A percentile compares a stretch with the other conserved stretches of the same genome.
Conservation (phyloP, 2,329 filamentous ascomycete species). For the Colletotrichum sp. region DNA sequence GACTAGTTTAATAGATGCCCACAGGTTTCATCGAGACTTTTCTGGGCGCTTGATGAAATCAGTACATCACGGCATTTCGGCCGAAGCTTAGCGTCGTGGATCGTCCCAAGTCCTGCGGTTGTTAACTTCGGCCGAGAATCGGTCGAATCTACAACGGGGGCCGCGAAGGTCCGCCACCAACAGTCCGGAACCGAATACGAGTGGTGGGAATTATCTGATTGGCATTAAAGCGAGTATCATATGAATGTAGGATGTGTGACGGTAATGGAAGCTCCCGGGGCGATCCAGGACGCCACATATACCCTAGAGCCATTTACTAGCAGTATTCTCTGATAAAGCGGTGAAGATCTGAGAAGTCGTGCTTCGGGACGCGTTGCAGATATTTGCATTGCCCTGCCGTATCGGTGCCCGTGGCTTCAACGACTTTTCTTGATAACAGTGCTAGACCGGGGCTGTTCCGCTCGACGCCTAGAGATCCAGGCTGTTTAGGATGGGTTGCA, state of each 20-base stretch:
- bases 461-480: neutral
- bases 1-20: neutral
- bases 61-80: neutral
- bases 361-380: neutral
- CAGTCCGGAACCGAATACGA: neutral
- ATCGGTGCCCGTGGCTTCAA: neutral
- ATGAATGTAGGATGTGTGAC: neutral
- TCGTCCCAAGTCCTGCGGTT: accelerated
- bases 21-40: neutral
- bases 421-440: neutral
- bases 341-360: neutral
- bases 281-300: neutral
- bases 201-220: neutral
- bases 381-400: accelerated
- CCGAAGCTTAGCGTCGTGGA: neutral
- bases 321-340: neutral
- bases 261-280: neutral
- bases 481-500: neutral
- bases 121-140: neutral
- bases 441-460: neutral
- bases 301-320: accelerated
- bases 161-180: neutral
- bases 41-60: neutral
- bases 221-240: neutral
- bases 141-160: neutral